These are phyloP conservation scores for Aspergillus versicolor DNA, from an alignment of 2,329 filamentous ascomycete genomes.

Conservation along the genomic window DNA sequence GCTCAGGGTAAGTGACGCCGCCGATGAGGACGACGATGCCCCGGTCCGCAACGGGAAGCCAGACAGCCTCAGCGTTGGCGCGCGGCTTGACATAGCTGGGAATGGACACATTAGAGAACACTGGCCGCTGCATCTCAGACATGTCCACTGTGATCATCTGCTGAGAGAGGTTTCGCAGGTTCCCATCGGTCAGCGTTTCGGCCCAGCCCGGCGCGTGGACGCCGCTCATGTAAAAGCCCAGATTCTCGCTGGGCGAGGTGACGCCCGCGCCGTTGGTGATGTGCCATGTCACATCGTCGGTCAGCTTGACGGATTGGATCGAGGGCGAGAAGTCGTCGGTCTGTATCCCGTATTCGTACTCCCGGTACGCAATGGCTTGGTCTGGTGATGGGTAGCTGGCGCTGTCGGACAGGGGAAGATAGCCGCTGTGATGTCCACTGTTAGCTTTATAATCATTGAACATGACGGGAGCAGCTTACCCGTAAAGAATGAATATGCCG, in stretches of 20 bases:
- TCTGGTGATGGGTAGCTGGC: conserved; percentile 20
- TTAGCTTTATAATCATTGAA: too few species aligned
- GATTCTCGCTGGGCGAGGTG: conserved; percentile 67
- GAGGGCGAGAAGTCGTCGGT: too few species aligned
- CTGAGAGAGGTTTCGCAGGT: conserved; percentile 48
- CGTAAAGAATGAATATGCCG: conserved; percentile 63
- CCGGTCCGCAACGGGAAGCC: conserved; percentile 47
- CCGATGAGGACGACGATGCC: conserved; percentile 42
- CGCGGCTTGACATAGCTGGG: conserved; percentile 53
- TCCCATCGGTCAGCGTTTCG: conserved; percentile 41
- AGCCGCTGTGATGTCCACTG: background rate
- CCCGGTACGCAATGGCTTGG: conserved; percentile 46
- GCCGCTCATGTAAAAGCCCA: conserved; percentile 71
- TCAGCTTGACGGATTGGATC: too few species aligned
- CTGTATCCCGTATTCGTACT: conserved; percentile 57
- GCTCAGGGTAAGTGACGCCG: conserved; percentile 31
- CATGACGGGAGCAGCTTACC: conserved; percentile 27
- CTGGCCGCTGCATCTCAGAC: conserved; percentile 48
- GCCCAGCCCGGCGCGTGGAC: conserved; percentile 54
- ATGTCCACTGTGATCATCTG: conserved; percentile 64
- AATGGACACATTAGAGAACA: conserved; percentile 60
- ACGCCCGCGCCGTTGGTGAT: conserved; percentile 64
- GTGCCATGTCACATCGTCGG: conserved; percentile 37
- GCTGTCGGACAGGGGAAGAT: conserved; percentile 33
- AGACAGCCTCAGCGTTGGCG: conserved; percentile 65